These are phyloP conservation scores for Calcarisporium arbuscula DNA, from an alignment of 2,329 filamentous ascomycete genomes.

Conservation along the genomic window DNA sequence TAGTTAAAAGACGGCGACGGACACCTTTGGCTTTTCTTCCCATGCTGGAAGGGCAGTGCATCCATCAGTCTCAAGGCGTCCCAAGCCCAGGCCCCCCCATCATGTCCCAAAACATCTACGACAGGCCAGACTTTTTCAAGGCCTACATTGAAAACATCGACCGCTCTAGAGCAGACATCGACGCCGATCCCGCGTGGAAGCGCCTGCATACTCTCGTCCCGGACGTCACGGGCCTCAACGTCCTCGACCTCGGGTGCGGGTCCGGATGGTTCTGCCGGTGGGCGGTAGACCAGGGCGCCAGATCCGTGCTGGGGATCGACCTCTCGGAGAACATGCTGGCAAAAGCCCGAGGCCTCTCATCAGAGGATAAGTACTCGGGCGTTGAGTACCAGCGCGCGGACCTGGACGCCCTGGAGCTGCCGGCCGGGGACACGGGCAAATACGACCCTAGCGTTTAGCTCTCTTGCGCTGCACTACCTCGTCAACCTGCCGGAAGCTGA, in stretches of 20 bases:
- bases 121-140: slow-evolving; percentile 34
- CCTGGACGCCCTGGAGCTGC: slow-evolving; percentile 24
- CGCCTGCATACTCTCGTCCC: slow-evolving; percentile 33
- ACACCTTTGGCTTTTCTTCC: too few relatives aligned
- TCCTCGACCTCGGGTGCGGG: slow-evolving; percentile 41
- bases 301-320: slow-evolving; percentile 30
- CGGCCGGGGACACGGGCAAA: slow-evolving; percentile 1
- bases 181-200: slow-evolving; percentile 37
- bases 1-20: too few relatives aligned
- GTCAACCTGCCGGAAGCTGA: slow-evolving; percentile 23
- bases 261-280: slow-evolving; percentile 41
- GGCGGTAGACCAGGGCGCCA: slow-evolving; percentile 30
- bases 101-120: slow-evolving; percentile 36
- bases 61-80: too few relatives aligned
- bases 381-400: slow-evolving; percentile 27
- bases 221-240: slow-evolving; percentile 17
- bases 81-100: too few relatives aligned
- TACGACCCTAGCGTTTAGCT: slow-evolving; percentile 34
- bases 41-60: too few relatives aligned
- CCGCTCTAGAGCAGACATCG: slow-evolving; percentile 32
- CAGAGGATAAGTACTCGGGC: slow-evolving; percentile 14
- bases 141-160: slow-evolving; percentile 32
- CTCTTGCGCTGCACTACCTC: slow-evolving; percentile 35
- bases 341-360: slow-evolving; percentile 21
- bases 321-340: slow-evolving; percentile 37